A percentile compares a stretch with the other conserved stretches of the same genome.
Conservation (phyloP, 2,329 filamentous ascomycete genomes). For the Paraphoma chrysanthemicola region DNA sequence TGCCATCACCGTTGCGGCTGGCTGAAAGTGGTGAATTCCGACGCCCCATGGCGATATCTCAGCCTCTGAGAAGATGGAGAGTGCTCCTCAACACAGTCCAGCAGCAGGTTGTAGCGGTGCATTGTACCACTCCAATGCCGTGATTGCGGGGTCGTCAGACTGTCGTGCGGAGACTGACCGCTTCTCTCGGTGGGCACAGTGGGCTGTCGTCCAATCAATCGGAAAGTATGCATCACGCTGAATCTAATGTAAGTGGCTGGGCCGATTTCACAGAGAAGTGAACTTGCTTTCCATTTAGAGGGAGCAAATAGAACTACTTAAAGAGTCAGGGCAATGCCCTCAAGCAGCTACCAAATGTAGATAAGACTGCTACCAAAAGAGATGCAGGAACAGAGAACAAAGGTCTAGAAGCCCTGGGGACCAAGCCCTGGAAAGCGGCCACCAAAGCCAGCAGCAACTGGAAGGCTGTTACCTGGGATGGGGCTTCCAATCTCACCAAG, state of each 20-base stretch:
- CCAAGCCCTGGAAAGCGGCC: conserved; percentile 43
- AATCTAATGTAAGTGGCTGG: neutral
- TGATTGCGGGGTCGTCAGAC: conserved; percentile 14
- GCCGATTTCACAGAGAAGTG: conserved; percentile 15
- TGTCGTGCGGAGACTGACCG: conserved; percentile 10
- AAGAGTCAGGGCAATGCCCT: conserved; percentile 21
- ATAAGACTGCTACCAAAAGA: conserved; percentile 17
- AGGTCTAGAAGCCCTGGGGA: conserved; percentile 36
- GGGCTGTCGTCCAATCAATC: neutral
- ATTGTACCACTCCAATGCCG: neutral
- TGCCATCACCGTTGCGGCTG: neutral
- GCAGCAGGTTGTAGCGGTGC: too few relatives aligned
- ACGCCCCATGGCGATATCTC: too few relatives aligned
- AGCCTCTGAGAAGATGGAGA: too few relatives aligned
- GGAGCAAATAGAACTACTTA: conserved; percentile 23
- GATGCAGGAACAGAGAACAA: conserved; percentile 2
- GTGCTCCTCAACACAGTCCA: too few relatives aligned
- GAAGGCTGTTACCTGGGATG: conserved; percentile 51
- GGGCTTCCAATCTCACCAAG: conserved; percentile 59
- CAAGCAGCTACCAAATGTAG: conserved; percentile 18
- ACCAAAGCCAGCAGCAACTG: conserved; percentile 42
- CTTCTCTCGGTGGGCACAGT: neutral
- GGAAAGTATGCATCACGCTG: neutral
- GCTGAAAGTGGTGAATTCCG: too few relatives aligned
- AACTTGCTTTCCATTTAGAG: conserved; percentile 24